Base-by-base conservation (phyloP, 495 filamentous ascomycete species). In the Trichoderma reesei region DNA sequence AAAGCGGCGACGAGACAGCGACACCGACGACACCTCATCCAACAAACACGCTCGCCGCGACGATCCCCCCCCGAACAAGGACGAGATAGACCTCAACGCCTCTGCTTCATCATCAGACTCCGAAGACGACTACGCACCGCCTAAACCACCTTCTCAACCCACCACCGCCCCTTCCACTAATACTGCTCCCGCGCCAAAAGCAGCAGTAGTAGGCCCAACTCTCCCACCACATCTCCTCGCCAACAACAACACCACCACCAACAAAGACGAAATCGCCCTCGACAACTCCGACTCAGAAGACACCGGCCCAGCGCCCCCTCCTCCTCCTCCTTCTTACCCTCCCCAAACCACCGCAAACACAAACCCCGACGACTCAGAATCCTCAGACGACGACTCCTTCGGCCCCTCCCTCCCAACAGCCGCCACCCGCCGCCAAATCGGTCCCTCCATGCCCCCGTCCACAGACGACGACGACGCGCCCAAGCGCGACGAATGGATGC, bases 401-500 rank as follows among this genome's bases (percentile, higher is more conserved):
- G 94, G 93, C 0, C 93, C 93, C n/a, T 82, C 88, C 33, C 81
- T 92, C 33, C 90, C 92, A 18, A 61, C 68, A 26, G 51, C 65
- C 66, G 68, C 68, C 41, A 71, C 63, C 67, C 72, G 63, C 37
- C 61, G 67, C 64, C 66, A 68, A 65, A 71, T 60, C 56, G 68
- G 59, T 44, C 66, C 67, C 16, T 44, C 68, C 60, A 13, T 41
- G 38, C 67, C 64, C 2, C 48, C 68, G 20, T 62, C 72, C 11
- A 72, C 71, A n/a, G n/a, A n/a, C 26, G 67, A 70, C 54, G 65
- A 70, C 38, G 54, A 69, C 14, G 72, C 74, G 5, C 70, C 76
- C 6, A 75, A 79, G 63, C 85, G 94, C 63, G 94, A 96, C 76
- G 86, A 90, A 69, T 98, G 94, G 94, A 98, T 98, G 94, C 80